phyloP scores from a whole-genome alignment of 495 filamentous ascomycete species.

The Talaromyces thailandensis region DNA sequence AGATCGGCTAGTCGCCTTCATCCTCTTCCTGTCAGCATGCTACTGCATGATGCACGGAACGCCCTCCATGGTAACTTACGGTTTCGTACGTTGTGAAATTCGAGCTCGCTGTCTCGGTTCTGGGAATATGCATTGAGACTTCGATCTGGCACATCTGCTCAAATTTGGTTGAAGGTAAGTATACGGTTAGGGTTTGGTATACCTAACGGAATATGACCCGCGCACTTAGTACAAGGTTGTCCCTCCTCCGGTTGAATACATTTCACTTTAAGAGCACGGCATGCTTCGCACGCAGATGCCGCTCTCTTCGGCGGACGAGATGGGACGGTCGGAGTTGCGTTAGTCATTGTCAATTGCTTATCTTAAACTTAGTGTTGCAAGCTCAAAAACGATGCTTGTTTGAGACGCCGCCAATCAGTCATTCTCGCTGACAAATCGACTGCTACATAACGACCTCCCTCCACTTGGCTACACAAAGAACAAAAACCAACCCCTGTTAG shows the following conservation, averaged over 20 bases:
- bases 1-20: constrained; percentile 9
- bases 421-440: not conserved
- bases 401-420: not conserved
- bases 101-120: constrained; percentile 10
- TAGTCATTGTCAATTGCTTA: not conserved
- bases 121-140: constrained; percentile 10
- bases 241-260: constrained; percentile 9
- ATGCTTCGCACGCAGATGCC: constrained; percentile 11
- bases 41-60: not conserved
- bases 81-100: constrained; percentile 7
- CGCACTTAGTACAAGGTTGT: constrained; percentile 12
- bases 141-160: constrained; percentile 13
- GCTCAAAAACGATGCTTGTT: not conserved
- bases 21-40: constrained; percentile 3
- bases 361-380: not conserved
- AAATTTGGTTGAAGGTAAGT: constrained; percentile 6
- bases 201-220: not conserved
- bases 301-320: constrained; percentile 4
- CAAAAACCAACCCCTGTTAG: not conserved
- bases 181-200: not conserved
- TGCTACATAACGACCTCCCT: not conserved
- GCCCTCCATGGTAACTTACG: constrained; percentile 6
- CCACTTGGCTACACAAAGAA: not conserved
- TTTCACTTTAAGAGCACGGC: constrained; percentile 13
- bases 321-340: not conserved